Evolutionary conservation across 2,329 filamentous ascomycete genomes (phyloP), one percentile per base, ranked within the genome.

Genomic region (Trichoderma aggressivum): DNA sequence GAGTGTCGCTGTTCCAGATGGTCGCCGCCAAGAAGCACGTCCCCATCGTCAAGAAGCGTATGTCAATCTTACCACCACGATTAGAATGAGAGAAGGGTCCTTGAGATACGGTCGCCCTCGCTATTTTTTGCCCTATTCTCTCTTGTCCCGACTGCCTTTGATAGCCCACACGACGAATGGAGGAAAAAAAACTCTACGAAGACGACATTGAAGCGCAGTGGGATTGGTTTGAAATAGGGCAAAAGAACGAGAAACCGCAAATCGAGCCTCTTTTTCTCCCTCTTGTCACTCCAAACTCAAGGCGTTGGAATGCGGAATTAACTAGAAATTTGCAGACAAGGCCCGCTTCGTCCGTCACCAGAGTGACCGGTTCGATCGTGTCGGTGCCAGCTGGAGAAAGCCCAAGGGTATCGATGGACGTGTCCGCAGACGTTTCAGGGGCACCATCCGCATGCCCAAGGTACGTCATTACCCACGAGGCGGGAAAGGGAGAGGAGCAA

Each of bases 1-100:
- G 82, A 76, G 82, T 77, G 74, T 77, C 73, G 71, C 72, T 70
- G 43, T 59, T 77, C 70, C 78, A 95, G 94, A 98, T 98, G 96
- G 94, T 95, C 90, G 90, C 94, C 92, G 93, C 95, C 87, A 97
- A 97, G 93, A 97, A 97, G 90, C 96, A 98, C 87, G 91, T 98
- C 84, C 92, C 94, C 82, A 99, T 99, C 90, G 93, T 99, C 84
- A 99, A 99, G 94, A 99, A 99, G 94, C 94, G 94, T 97, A 95
- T 83, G 94, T 94, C 81, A 14, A 53, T 78, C 32, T 66, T 60
- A 14, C 16, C 34, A 34, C 59, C 34, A 34, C 59, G 32, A 69
- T 26, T 28, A 14, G 56, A 68, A 47, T 32, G 55, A 53, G 36
- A 39, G 28, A 70, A 70, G 24, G 7, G 30, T 16, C 32, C 61